Evolutionary conservation across 805 yeast genomes (phyloP).

Genomic region (Starmera quercuum): DNA sequence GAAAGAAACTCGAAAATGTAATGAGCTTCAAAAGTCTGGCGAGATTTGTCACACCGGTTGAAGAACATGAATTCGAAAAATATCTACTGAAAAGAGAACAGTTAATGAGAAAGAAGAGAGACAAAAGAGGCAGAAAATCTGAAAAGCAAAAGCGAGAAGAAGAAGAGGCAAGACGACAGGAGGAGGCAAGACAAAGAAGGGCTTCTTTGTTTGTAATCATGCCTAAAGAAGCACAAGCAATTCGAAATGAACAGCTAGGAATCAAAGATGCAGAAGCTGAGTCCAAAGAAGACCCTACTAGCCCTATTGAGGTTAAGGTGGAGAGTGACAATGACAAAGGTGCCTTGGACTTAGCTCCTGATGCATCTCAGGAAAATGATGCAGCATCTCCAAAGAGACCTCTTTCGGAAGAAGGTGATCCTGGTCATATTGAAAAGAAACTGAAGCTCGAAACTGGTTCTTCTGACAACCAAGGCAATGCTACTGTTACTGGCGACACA

Average conservation of each 20-base stretch:
- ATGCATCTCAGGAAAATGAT: too few relatives aligned
- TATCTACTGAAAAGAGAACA: slow-evolving; percentile 30
- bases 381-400: too few relatives aligned
- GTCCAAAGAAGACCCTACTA: slow-evolving; percentile 3
- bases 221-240: slow-evolving; percentile 2
- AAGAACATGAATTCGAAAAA: slow-evolving; percentile 47
- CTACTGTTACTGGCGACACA: too few relatives aligned
- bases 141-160: slow-evolving; percentile 33
- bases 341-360: too few relatives aligned
- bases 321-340: too few relatives aligned
- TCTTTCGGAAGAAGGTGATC: too few relatives aligned
- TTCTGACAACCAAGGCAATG: too few relatives aligned
- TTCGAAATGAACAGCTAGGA: background rate
- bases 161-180: slow-evolving; percentile 22
- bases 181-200: slow-evolving; percentile 20
- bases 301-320: too few relatives aligned
- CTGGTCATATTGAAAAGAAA: too few relatives aligned
- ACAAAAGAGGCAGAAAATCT: slow-evolving; percentile 33
- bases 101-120: slow-evolving; percentile 30
- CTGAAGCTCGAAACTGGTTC: too few relatives aligned
- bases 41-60: slow-evolving; percentile 51
- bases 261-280: slow-evolving; percentile 10
- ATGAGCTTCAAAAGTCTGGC: slow-evolving; percentile 43
- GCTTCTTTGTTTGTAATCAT: slow-evolving; percentile 1
- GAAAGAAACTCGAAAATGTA: slow-evolving; percentile 52